Evolutionary conservation across 768 basidiomycete genomes (phyloP), one percentile per base, ranked within the genome.

Genomic region (Naematelia encephala): DNA sequence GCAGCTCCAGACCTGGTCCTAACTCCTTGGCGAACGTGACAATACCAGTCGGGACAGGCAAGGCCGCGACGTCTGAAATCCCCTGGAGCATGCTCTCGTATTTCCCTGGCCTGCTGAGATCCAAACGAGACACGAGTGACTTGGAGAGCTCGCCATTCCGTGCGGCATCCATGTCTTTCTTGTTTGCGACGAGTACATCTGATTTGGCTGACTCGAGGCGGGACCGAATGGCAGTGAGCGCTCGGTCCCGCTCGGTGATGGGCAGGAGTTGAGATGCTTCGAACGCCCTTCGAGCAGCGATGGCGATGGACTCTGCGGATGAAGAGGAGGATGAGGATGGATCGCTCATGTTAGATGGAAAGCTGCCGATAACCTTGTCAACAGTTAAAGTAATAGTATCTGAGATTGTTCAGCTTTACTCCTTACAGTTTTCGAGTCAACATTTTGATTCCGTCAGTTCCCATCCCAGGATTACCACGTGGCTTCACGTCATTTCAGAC

Each of bases 81-180:
- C 96, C 96, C 62, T 90, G 85, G 4, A 97, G 81, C 90, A 98
- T 94, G 0, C 89, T 84, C 25, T 89, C 87, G 89, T 91, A 98
- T 78, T 98, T 99, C 70, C 90, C 90, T 29, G 69, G 78, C 79
- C 56, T 90, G 2, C 79, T 77, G 30, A 81, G 82, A 73, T 96
- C 91, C 23, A 99, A 81, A 19, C 96, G 85, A 48, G 87, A 89
- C n/a, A 93, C 78, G 53, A 98, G 79, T 4, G 93, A 84, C 1
- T 81, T 80, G 0, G 91, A 88, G 82, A 99, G 90, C 13, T 84
- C 85, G 0, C 92, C 93, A 0, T 87, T 84, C 39, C 84, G 82
- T 1, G 91, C 91, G 47, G 87, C 87, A 80, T 85, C 79, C 74
- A 97, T 78, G 76, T 99, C 96, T 64, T 84, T 80, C 60, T 75